Evolutionary conservation across 2,329 filamentous ascomycete genomes (phyloP), one percentile per base, ranked within the genome.

Genomic region (Aspergillus sp.): DNA sequence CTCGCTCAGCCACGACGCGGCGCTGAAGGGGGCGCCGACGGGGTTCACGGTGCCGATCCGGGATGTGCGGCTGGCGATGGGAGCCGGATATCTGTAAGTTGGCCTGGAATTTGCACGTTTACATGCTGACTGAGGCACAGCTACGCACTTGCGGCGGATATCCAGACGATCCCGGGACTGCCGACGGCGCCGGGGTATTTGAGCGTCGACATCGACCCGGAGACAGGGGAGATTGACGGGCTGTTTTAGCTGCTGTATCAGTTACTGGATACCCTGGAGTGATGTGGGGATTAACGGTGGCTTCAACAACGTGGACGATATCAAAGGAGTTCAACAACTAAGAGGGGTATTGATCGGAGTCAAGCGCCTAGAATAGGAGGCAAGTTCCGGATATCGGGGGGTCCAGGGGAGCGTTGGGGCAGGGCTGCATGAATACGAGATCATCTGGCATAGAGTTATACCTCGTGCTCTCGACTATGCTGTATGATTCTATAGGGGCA

Each of bases 121-220:
- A 19, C 15, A 3, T n/a, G 27, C 32, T 38, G 31, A 45, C 53
- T 62, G 13, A 24, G 5, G 13, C 20, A 27, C 44, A 82, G 82
- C 33, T 95, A 94, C 50, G 91, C 91, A 5, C 73, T 96, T 40
- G 91, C 91, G 33, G 91, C 91, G 10, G 91, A 98, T 55, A 96
- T 98, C 45, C 91, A 96, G 69, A 98, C 91, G 1, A 98, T 98
- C 43, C 91, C 91, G 10, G 91, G 91, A 40, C 69, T 98, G 43
- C 89, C 89, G 7, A 96, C 91, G 6, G 89, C 89, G 13, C 91
- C 89, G 6, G 91, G 91, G 8, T 96, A 96, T 57, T 69, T 96
- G 41, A 95, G 95, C 51, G 88, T 95, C 28, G 89, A 95, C 47
- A 71, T 80, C 26, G 80, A 89, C 49, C 64, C 70, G 4, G 81